These are phyloP conservation scores for Scytalidium sp. DNA, from an alignment of 2,329 filamentous ascomycete genomes.

Conservation along the genomic window DNA sequence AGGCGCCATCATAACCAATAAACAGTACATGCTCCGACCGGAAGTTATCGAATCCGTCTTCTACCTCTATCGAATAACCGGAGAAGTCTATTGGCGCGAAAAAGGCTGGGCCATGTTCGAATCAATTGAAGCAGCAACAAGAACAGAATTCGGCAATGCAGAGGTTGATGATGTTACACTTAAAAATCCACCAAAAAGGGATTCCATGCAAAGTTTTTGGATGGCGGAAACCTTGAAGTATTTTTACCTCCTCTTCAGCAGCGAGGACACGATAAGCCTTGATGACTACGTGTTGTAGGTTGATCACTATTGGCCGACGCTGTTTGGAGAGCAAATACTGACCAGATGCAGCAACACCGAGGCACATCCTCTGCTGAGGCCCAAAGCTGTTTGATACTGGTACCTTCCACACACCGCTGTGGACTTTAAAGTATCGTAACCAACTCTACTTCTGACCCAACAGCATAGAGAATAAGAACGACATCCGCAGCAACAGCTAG, in stretches of 20 bases:
- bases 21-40: slow-evolving; percentile 49
- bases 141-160: slow-evolving; percentile 37
- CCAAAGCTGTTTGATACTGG: too few relatives aligned
- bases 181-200: slow-evolving; percentile 26
- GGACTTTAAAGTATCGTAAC: too few relatives aligned
- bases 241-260: slow-evolving; percentile 48
- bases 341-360: too few relatives aligned
- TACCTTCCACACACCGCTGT: too few relatives aligned
- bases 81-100: slow-evolving; percentile 29
- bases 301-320: too few relatives aligned
- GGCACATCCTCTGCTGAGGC: too few relatives aligned
- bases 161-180: slow-evolving; percentile 34
- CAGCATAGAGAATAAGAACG: too few relatives aligned
- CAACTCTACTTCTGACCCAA: too few relatives aligned
- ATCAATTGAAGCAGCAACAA: slow-evolving; percentile 37
- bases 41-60: slow-evolving; percentile 68
- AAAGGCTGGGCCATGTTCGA: slow-evolving; percentile 44
- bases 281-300: too few relatives aligned
- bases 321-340: too few relatives aligned
- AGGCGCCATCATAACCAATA: slow-evolving; percentile 18
- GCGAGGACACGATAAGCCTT: background rate
- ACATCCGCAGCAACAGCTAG: too few relatives aligned
- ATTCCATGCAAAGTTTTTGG: slow-evolving; percentile 59
- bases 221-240: slow-evolving; percentile 68
- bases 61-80: slow-evolving; percentile 42